Base-by-base conservation (phyloP, 2,329 filamentous ascomycete genomes). In the Arthrinium puccinioides region DNA sequence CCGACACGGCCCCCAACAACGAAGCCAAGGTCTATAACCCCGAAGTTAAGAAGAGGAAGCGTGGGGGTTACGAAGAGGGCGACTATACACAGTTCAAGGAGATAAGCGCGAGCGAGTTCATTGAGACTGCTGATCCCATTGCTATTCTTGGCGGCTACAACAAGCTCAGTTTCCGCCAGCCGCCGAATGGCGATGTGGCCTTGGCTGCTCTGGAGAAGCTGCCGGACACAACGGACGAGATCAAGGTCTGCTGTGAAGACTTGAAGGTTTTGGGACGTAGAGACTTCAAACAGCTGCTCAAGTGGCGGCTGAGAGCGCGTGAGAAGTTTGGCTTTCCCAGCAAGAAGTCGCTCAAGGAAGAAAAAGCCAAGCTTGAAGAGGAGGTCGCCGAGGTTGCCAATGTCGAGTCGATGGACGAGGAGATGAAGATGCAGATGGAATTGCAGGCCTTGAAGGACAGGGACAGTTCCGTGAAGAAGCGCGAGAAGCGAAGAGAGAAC, bases 1-100 rank as follows among this genome's bases (percentile, higher is more conserved):
- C 83, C 21, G 86, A 84, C 40, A 79, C 85, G 2, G 84, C 82
- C 0, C 87, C 88, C 2, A 98, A 97, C 61, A 94, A 97, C 50
- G 92, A 98, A 60, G 92, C 92, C 26, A 95, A 94, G 60, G 92
- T 98, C 3, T 98, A 90, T 70, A 96, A 98, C 48, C 92, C 92
- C 0, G 92, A 98, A 57, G 72, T 87, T 56, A 98, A 97, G 74
- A 98, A 96, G 77, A 73, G 92, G 41, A 97, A 96, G 33, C 24
- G 33, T 14, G 90, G 94, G 30, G 92, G 92, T 71, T 98, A 98
- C 48, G 90, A 97, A 48, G 92, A 98, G 61, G 90, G 87, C 24
- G 88, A 98, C 48, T 95, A 83, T 60, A 90, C 80, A 5, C 87
- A 95, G 52, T 94, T 84, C 69, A 94, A 96, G 58, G 87, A 95